Evolutionary conservation across 352 stramenopile species (phyloP).

Genomic region (Globisporangium emineosum): DNA sequence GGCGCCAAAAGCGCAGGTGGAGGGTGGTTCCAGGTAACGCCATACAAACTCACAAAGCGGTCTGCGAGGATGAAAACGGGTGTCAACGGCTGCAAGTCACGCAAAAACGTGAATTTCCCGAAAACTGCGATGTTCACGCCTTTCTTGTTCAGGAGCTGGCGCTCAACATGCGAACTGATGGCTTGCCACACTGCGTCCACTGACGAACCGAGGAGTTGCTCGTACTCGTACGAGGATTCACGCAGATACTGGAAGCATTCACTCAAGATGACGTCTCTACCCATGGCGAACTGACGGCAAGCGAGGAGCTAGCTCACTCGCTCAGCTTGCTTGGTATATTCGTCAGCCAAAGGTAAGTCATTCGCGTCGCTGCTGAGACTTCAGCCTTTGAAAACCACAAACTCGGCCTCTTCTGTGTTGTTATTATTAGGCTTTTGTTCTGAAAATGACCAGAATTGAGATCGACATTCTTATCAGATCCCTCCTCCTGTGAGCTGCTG

Average conservation of each 20-base stretch:
- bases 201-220: conserved; percentile 44
- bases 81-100: conserved; percentile 23
- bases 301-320: neutral
- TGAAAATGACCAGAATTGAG: neutral
- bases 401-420: neutral
- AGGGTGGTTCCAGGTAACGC: conserved; percentile 36
- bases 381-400: neutral
- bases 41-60: conserved; percentile 40
- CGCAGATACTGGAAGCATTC: conserved; percentile 53
- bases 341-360: conserved; percentile 7
- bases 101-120: conserved; percentile 61
- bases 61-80: conserved; percentile 55
- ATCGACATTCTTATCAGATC: neutral
- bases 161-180: conserved; percentile 30
- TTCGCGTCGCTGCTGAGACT: neutral
- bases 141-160: conserved; percentile 33
- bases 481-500: neutral
- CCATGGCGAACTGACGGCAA: neutral
- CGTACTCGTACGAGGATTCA: conserved; percentile 52
- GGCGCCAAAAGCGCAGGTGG: conserved; percentile 42
- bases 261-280: conserved; percentile 23
- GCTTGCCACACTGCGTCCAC: conserved; percentile 48
- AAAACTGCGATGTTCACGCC: conserved; percentile 42
- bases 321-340: conserved; percentile 5
- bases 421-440: neutral